phyloP scores from a whole-genome alignment of 1,139 yeast genomes.

The Hyphopichia fennica region DNA sequence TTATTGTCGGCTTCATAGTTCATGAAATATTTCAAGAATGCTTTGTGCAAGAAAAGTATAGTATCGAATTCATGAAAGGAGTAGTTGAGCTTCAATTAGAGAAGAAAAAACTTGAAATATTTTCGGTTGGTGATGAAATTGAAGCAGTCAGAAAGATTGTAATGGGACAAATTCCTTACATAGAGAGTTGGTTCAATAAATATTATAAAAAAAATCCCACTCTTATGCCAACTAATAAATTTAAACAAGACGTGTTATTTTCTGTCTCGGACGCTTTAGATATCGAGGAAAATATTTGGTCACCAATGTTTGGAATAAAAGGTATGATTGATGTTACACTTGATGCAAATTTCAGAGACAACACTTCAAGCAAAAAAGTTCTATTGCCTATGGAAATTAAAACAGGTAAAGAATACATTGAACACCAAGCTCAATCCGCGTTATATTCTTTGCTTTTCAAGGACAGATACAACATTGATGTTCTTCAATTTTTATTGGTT shows the following conservation, averaged over 20 bases:
- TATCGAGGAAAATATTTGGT: slow-evolving; percentile 89
- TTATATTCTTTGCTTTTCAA: slow-evolving; percentile 78
- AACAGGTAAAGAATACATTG: slow-evolving; percentile 67
- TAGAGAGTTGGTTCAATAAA: slow-evolving; percentile 62
- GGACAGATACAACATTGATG: slow-evolving; percentile 73
- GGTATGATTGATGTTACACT: slow-evolving; percentile 91
- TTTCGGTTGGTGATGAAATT: slow-evolving; percentile 54
- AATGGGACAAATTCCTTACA: slow-evolving; percentile 51
- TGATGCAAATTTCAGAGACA: slow-evolving; percentile 49
- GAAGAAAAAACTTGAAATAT: slow-evolving; percentile 49
- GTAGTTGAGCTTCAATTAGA: slow-evolving; percentile 48
- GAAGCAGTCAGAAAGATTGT: slow-evolving; percentile 50
- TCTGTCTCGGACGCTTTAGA: slow-evolving; percentile 69
- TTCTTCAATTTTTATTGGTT: slow-evolving; percentile 65
- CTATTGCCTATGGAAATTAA: slow-evolving; percentile 86
- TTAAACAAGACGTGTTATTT: slow-evolving; percentile 36
- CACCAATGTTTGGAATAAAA: slow-evolving; percentile 87
- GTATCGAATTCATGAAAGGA: slow-evolving; percentile 43
- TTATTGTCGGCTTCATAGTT: slow-evolving; percentile 75
- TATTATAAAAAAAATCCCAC: slow-evolving; percentile 36
- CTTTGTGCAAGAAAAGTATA: slow-evolving; percentile 44
- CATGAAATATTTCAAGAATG: slow-evolving; percentile 79
- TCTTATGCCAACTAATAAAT: slow-evolving; percentile 38
- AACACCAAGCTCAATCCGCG: slow-evolving; percentile 86
- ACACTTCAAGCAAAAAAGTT: slow-evolving; percentile 30